Percentiles rank a stretch among this genome's conserved stretches.
phyloP scores from a whole-genome alignment of 495 filamentous ascomycete species.

The Penicillium roqueforti region DNA sequence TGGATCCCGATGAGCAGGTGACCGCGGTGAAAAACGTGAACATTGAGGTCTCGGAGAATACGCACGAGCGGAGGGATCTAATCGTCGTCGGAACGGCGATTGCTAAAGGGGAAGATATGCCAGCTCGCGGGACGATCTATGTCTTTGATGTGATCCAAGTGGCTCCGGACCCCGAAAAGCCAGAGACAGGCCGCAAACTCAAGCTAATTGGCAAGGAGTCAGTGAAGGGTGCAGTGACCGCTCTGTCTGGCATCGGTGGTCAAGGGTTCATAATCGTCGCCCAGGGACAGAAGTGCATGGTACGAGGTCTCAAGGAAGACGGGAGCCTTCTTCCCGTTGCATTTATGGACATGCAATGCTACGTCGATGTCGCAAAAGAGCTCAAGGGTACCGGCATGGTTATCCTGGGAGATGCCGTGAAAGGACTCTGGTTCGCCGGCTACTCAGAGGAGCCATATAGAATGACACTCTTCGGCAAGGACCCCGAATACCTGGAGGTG shows the following conservation, averaged over 20 bases:
- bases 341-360: slow-evolving; percentile 96
- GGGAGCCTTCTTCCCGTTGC: slow-evolving; percentile 86
- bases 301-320: slow-evolving; percentile 92
- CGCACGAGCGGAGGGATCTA: slow-evolving; percentile 75
- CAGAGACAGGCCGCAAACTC: slow-evolving; percentile 77
- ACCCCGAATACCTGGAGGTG: slow-evolving; percentile 68
- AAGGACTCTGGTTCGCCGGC: slow-evolving; percentile 91
- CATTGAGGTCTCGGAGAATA: slow-evolving; percentile 84
- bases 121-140: slow-evolving; percentile 78
- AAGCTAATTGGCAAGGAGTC: slow-evolving; percentile 86
- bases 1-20: slow-evolving; percentile 70
- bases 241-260: slow-evolving; percentile 79
- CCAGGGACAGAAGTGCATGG: slow-evolving; percentile 96
- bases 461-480: slow-evolving; percentile 91
- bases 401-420: slow-evolving; percentile 81
- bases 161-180: slow-evolving; percentile 78
- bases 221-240: slow-evolving; percentile 90
- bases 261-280: slow-evolving; percentile 88
- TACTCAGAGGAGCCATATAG: slow-evolving; percentile 94
- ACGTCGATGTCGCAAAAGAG: slow-evolving; percentile 76
- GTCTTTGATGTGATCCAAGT: slow-evolving; percentile 90
- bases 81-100: slow-evolving; percentile 82
- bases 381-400: slow-evolving; percentile 78
- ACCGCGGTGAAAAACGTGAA: slow-evolving; percentile 78
- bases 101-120: slow-evolving; percentile 80